These are phyloP conservation scores for Coprinopsis cinerea DNA, from an alignment of 768 basidiomycete species.

Conservation along the genomic window DNA sequence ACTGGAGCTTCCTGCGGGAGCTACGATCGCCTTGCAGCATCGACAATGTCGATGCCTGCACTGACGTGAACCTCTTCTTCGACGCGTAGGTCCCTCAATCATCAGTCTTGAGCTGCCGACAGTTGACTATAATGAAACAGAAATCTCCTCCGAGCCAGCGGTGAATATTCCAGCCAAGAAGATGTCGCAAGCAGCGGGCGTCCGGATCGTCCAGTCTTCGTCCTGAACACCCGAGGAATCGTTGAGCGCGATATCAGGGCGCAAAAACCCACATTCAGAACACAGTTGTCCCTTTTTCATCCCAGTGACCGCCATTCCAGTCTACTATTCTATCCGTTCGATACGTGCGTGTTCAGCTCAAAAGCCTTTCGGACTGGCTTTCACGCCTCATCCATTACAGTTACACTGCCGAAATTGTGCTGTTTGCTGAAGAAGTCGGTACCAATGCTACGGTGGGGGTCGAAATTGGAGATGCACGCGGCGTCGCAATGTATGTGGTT, in stretches of 20 bases:
- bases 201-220: constrained; percentile 17
- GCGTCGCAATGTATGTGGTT: constrained; percentile 18
- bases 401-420: constrained; percentile 18
- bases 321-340: constrained; percentile 20
- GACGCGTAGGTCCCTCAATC: constrained; percentile 13
- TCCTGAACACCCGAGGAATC: constrained; percentile 14
- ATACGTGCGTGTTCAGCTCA: constrained; percentile 14
- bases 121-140: constrained; percentile 4
- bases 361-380: not conserved
- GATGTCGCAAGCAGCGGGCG: constrained; percentile 12
- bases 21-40: constrained; percentile 13
- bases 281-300: constrained; percentile 18
- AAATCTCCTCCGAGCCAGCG: constrained; percentile 13
- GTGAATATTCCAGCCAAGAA: constrained; percentile 1
- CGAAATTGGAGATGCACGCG: constrained; percentile 14
- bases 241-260: constrained; percentile 12
- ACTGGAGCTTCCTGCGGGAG: constrained; percentile 19
- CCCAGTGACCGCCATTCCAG: constrained; percentile 15
- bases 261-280: constrained; percentile 19
- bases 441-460: constrained; percentile 17
- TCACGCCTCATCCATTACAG: not conserved
- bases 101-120: not conserved
- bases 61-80: constrained; percentile 19
- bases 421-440: constrained; percentile 17
- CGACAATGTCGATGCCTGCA: constrained; percentile 14